Evolutionary conservation across 2,329 filamentous ascomycete species (phyloP).

Genomic region (Domatiomyces globalis): DNA sequence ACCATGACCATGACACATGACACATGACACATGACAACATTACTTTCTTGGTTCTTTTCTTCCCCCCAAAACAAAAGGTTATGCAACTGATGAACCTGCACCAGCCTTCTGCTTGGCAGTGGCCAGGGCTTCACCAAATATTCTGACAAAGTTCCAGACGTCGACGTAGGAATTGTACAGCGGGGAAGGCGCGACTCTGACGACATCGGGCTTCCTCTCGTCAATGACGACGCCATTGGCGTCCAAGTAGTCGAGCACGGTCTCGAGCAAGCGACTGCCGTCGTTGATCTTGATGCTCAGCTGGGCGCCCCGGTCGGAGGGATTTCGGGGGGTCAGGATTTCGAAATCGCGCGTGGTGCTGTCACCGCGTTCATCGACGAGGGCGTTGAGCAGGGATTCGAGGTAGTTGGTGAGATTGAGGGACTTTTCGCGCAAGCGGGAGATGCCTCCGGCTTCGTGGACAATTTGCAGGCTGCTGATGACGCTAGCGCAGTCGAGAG

Average conservation of each 20-base stretch:
- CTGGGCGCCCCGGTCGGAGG: slow-evolving; percentile 59
- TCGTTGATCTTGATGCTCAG: slow-evolving; percentile 60
- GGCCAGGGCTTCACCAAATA: slow-evolving; percentile 6
- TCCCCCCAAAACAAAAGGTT: neutral
- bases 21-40: no score
- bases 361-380: slow-evolving; percentile 1
- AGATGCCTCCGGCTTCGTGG: slow-evolving; percentile 51
- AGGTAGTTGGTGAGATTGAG: slow-evolving; percentile 62
- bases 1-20: no score
- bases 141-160: slow-evolving; percentile 42
- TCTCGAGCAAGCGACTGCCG: slow-evolving; percentile 43
- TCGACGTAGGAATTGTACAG: slow-evolving; percentile 72
- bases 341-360: slow-evolving; percentile 32
- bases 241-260: slow-evolving; percentile 49
- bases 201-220: slow-evolving; percentile 71
- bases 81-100: neutral
- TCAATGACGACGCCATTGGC: slow-evolving; percentile 61
- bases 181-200: slow-evolving; percentile 69
- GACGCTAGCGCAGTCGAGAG: slow-evolving; percentile 63
- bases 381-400: slow-evolving; percentile 45
- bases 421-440: slow-evolving; percentile 54
- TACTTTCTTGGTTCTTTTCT: no score
- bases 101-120: neutral
- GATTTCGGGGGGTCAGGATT: slow-evolving; percentile 57
- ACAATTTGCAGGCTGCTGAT: slow-evolving; percentile 62